phyloP scores from a whole-genome alignment of 2,329 filamentous ascomycete genomes.

The Graphiopsis chlorocephala region DNA sequence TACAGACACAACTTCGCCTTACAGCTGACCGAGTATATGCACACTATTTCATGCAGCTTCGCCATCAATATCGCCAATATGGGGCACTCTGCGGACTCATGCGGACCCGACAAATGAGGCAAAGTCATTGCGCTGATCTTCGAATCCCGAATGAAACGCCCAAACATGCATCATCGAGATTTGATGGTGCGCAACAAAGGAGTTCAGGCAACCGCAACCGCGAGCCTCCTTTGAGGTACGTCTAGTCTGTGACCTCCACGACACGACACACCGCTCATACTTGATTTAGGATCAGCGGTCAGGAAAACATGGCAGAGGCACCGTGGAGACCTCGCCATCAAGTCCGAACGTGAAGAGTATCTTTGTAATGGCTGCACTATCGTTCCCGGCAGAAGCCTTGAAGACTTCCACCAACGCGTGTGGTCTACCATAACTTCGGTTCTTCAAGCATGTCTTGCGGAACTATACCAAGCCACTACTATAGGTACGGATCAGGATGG shows the following conservation, averaged over 20 bases:
- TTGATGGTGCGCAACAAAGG: background rate
- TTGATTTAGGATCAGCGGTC: background rate
- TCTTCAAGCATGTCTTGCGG: background rate
- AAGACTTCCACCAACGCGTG: background rate
- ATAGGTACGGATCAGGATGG: background rate
- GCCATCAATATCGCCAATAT: background rate
- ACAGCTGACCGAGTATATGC: background rate
- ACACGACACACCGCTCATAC: background rate
- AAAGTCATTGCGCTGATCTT: background rate
- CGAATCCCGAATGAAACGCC: background rate
- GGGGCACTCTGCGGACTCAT: background rate
- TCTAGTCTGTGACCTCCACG: background rate
- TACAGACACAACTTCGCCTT: background rate
- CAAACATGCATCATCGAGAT: background rate
- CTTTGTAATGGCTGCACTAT: background rate
- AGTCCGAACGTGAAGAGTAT: background rate
- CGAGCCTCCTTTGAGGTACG: background rate
- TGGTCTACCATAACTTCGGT: background rate
- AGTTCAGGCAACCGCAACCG: background rate
- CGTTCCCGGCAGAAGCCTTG: background rate
- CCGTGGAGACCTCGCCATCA: background rate
- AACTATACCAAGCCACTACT: background rate
- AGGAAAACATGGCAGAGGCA: background rate
- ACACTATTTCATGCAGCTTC: background rate
- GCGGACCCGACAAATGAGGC: background rate